Base-by-base conservation (phyloP, 2,329 filamentous ascomycete species). In the Alternaria gaisen region DNA sequence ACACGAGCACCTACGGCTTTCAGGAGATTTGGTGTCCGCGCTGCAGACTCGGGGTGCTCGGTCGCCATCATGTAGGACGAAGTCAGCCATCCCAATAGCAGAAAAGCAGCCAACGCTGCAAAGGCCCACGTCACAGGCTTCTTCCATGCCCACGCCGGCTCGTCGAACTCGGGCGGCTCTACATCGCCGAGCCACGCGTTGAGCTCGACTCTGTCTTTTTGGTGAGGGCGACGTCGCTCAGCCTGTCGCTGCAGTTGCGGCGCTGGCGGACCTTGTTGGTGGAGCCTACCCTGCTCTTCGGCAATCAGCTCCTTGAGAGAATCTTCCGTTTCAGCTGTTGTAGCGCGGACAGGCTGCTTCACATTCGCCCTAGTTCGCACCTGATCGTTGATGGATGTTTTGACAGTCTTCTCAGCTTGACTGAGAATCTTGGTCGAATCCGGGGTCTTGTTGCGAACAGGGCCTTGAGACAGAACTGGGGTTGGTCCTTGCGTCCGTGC, bases 131-230 rank as follows among this genome's bases (percentile, higher is more conserved):
- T 60, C 20, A 64, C 20, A 34, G 56, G 46, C 24, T 60, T 56
- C 34, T 57, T 62, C 60, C 62, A 66, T 36, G 43, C 51, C 67
- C 67, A 71, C 30, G 65, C 59, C 16, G 58, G 48, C 43, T 68
- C 65, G 9, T 70, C 65, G 16, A 63, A 43, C 10, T 54, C 54
- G 18, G 30, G 57, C n/a, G 40, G 47, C 14, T 67, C 56, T 16
- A 72, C 58, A 18, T 64, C 56, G 20, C 67, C 62, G 32, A 70
- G 64, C 70, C 68, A 70, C 24, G 66, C 57, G 18, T 65, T 60
- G n/a, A 71, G 60, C 26, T 57, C 58, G 12, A 59, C 59, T 12
- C 60, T 61, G 11, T 56, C 61, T 18, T 59, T 61, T 22, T 44
- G 34, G n/a, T 60, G 61, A 24, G 58, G 44, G 12, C 43, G 57